These are phyloP conservation scores for Leonotis leonurus DNA, from an alignment of 257 asterid species.

Conservation along the genomic window DNA sequence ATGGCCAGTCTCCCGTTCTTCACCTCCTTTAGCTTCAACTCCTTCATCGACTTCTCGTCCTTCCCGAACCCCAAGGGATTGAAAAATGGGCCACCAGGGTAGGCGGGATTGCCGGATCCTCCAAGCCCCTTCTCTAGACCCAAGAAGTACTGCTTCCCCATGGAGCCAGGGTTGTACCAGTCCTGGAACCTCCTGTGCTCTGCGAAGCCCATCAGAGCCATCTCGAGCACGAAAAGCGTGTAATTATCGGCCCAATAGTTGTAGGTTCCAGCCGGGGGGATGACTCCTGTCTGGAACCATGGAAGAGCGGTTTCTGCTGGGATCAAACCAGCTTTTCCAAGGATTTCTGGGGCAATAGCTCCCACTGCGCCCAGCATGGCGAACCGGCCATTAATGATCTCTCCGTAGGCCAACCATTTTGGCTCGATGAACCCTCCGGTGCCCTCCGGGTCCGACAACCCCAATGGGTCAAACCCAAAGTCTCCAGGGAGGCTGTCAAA, in stretches of 20 bases:
- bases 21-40: constrained; percentile 75
- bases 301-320: constrained; percentile 93
- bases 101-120: constrained; percentile 73
- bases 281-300: constrained; percentile 88
- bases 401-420: constrained; percentile 88
- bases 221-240: constrained; percentile 75
- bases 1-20: constrained; percentile 95
- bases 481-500: constrained; percentile 84
- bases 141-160: constrained; percentile 85
- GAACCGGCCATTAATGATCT: constrained; percentile 72
- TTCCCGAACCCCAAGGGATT: constrained; percentile 82
- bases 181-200: constrained; percentile 92
- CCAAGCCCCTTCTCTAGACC: constrained; percentile 67
- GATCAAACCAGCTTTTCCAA: constrained; percentile 69
- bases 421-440: constrained; percentile 95
- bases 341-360: constrained; percentile 84
- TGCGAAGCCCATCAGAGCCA: constrained; percentile 92
- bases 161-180: constrained; percentile 78
- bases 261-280: constrained; percentile 96
- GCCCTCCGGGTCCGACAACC: constrained; percentile 96
- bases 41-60: constrained; percentile 70
- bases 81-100: constrained; percentile 80
- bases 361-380: constrained; percentile 90
- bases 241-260: constrained; percentile 78
- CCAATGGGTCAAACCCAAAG: constrained; percentile 90